Base-by-base conservation (phyloP, 1,284 basidiomycete genomes). In the Mycena citricolor region DNA sequence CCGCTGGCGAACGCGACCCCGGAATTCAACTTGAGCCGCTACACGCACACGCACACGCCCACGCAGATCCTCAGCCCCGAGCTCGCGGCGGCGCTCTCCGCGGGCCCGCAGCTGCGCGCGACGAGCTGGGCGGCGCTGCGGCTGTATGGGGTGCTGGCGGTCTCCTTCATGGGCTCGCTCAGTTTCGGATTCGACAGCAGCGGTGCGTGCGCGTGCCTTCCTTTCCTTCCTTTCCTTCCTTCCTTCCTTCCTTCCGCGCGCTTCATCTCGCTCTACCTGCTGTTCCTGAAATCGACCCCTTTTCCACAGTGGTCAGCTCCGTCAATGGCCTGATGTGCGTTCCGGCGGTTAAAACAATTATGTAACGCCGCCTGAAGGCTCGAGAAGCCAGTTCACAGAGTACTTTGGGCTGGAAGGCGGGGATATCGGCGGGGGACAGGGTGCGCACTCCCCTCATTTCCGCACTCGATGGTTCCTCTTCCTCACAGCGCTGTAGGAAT, bases 251-350 rank as follows among this genome's bases (percentile, higher is more conserved):
- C 26, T 37, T 36, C 21, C 34, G 13, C 28, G 30, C 12, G 7
- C 17, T 24, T 10, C 16, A n/a, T 32, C 5, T 13, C 47, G 32
- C 32, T 21, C 2, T 21, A 8, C 29, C 8, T 8, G n/a, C n/a
- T n/a, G n/a, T n/a, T n/a, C n/a, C n/a, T n/a, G n/a, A n/a, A n/a
- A n/a, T 26, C 32, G 12, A 8, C 28, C 26, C 21, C 23, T 23
- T 34, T 31, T 19, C 17, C 25, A 20, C 49, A 70, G 69, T 73
- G 20, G 68, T 73, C 61, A 65, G 69, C 54, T 65, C 65, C 6
- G 67, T 73, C 22, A 71, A 70, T 49, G 69, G 68, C 23, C 70
- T 73, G 69, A 43, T 62, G 70, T 71, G 54, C 33, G 66, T 57
- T 12, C 17, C 20, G 7, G 24, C 12, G 14, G 4, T 29, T 13